Percentiles rank a stretch among this genome's conserved stretches.
Conservation (phyloP, 768 basidiomycete species). For the Termitomyces heimii region DNA sequence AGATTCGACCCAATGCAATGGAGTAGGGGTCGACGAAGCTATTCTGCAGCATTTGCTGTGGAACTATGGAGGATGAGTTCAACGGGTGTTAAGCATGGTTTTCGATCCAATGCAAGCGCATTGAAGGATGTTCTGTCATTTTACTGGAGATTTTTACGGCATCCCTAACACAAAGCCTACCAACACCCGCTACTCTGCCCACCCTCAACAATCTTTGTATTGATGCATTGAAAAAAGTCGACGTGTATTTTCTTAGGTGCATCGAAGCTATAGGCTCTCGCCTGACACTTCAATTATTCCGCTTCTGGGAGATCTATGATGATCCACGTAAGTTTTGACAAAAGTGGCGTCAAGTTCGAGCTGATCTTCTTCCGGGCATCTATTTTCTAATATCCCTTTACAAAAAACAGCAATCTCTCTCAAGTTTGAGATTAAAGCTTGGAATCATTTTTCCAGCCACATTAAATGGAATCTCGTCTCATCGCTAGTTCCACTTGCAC, state of each 20-base stretch:
- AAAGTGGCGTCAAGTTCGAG: too few species aligned
- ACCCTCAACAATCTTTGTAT: too few species aligned
- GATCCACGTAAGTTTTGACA: too few species aligned
- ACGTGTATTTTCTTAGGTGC: too few species aligned
- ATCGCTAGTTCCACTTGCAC: not conserved
- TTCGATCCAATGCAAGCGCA: too few species aligned
- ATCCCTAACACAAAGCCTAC: too few species aligned
- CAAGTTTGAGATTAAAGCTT: not conserved
- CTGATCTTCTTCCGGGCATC: not conserved
- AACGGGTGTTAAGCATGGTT: not conserved
- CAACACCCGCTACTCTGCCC: too few species aligned
- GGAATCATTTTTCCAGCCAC: not conserved
- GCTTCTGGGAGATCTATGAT: too few species aligned
- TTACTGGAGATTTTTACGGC: not conserved
- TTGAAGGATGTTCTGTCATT: not conserved
- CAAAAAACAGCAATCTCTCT: not conserved
- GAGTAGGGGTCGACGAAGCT: not conserved
- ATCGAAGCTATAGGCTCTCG: too few species aligned
- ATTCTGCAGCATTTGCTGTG: not conserved
- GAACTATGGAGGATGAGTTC: not conserved
- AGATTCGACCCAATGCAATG: not conserved
- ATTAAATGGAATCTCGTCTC: not conserved
- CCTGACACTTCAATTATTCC: too few species aligned
- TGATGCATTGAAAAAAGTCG: too few species aligned
- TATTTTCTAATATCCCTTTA: not conserved